Conservation (phyloP, 495 filamentous ascomycete genomes). For the Penicillium arizonense region DNA sequence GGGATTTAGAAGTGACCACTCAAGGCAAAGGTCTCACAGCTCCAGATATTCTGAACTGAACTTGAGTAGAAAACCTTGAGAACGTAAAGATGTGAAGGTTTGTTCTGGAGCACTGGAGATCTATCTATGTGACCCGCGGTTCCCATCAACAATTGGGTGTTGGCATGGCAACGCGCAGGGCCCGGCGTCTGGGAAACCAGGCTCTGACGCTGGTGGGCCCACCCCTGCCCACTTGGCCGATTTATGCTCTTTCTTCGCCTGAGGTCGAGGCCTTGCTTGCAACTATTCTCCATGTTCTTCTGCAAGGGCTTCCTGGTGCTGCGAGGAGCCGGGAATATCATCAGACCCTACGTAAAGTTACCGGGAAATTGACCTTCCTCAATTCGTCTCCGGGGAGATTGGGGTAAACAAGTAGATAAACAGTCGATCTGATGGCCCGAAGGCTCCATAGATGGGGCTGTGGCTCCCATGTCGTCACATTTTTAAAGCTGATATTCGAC, state of each 20-base stretch:
- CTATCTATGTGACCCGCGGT: constrained; percentile 36
- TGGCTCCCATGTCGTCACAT: constrained; percentile 4
- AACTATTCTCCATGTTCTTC: constrained; percentile 6
- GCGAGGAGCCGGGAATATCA: constrained; percentile 14
- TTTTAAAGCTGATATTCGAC: constrained; percentile 5
- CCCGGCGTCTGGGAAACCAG: constrained; percentile 38
- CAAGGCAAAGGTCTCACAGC: constrained; percentile 8
- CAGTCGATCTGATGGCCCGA: constrained; percentile 13
- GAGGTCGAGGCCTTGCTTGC: constrained; percentile 14
- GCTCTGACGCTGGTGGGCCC: constrained; percentile 22
- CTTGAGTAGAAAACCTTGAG: constrained; percentile 17
- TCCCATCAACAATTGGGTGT: constrained; percentile 47
- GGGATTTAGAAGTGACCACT: background rate
- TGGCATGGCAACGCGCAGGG: constrained; percentile 40
- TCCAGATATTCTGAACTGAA: constrained; percentile 12
- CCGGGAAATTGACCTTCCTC: constrained; percentile 4
- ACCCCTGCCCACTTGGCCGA: constrained; percentile 13
- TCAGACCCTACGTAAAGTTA: constrained; percentile 7
- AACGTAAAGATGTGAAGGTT: constrained; percentile 26
- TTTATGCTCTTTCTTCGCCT: constrained; percentile 8
- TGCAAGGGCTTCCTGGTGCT: constrained; percentile 21
- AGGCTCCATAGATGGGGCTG: constrained; percentile 9
- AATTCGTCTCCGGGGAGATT: constrained; percentile 21
- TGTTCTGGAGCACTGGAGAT: constrained; percentile 34
- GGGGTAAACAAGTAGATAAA: constrained; percentile 4